A percentile compares a stretch with the other conserved stretches of the same genome.
Evolutionary conservation across 2,329 filamentous ascomycete genomes (phyloP).

Genomic region (Dactylellina sp.): DNA sequence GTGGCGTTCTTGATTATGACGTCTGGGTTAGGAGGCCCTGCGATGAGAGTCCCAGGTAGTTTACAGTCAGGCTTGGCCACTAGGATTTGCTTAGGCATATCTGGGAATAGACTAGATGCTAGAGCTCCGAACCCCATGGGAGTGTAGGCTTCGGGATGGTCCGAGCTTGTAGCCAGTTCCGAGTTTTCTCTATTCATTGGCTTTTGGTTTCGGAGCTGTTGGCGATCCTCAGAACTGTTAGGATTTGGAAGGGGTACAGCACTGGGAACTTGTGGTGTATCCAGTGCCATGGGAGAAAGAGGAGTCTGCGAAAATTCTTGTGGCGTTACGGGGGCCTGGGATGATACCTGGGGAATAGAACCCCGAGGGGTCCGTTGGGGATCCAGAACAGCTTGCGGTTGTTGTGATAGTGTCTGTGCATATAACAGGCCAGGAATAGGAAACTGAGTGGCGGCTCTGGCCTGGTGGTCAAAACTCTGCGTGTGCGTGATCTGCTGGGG

Average conservation of each 20-base stretch:
- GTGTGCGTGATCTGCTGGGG: too few species aligned
- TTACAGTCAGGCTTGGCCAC: neutral
- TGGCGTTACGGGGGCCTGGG: neutral
- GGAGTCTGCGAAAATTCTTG: neutral
- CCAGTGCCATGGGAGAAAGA: conserved; percentile 3
- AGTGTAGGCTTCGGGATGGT: too few species aligned
- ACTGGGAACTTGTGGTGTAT: neutral
- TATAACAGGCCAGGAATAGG: too few species aligned
- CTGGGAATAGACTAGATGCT: neutral
- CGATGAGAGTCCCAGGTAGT: neutral
- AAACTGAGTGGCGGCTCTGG: too few species aligned
- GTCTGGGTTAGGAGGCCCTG: neutral
- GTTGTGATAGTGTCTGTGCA: neutral
- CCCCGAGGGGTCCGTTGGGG: neutral
- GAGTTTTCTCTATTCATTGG: too few species aligned
- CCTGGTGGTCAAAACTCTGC: too few species aligned
- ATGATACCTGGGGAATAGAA: neutral
- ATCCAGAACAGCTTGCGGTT: neutral
- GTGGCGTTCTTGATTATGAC: neutral
- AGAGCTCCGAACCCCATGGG: neutral
- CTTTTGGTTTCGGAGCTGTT: too few species aligned
- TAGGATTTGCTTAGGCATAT: neutral
- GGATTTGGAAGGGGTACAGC: too few species aligned
- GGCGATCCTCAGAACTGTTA: too few species aligned
- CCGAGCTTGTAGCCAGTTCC: too few species aligned